Conservation (phyloP, 2,329 filamentous ascomycete genomes). For the Chalara sp. region DNA sequence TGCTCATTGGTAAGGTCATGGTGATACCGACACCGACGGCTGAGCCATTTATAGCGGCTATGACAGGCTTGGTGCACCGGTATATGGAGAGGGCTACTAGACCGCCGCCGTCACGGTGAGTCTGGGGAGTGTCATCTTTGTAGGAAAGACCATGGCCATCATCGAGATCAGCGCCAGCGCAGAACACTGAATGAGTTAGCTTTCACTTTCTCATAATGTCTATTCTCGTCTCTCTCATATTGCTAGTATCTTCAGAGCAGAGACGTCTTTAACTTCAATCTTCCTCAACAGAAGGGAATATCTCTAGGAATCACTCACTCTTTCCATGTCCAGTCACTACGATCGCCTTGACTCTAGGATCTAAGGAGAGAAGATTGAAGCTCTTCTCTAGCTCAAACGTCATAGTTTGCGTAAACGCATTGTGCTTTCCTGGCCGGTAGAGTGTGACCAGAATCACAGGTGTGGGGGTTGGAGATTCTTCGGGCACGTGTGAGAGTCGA, state of each 20-base stretch:
- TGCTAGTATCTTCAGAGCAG: no score
- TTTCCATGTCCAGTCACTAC: slow-evolving; percentile 44
- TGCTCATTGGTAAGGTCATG: slow-evolving; percentile 49
- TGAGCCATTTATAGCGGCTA: slow-evolving; percentile 52
- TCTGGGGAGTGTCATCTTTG: slow-evolving; percentile 11
- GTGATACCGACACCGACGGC: slow-evolving; percentile 57
- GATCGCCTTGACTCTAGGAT: slow-evolving; percentile 47
- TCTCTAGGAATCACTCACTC: no score
- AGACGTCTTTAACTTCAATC: no score
- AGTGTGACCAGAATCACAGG: slow-evolving; percentile 57
- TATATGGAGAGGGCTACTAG: slow-evolving; percentile 47
- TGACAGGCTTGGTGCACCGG: slow-evolving; percentile 49
- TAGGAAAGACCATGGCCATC: slow-evolving; percentile 13
- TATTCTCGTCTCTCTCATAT: no score
- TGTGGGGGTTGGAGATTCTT: slow-evolving; percentile 46
- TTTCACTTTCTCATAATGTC: no score
- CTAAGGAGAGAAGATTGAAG: slow-evolving; percentile 42
- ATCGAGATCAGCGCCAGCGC: slow-evolving; percentile 39
- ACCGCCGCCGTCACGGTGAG: slow-evolving; percentile 43
- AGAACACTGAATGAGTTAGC: slow-evolving; percentile 38
- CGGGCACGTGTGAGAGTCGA: slow-evolving; percentile 42
- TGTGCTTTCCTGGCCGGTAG: slow-evolving; percentile 57
- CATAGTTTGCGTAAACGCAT: slow-evolving; percentile 64
- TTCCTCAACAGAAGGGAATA: no score
- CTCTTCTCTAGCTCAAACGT: slow-evolving; percentile 50